Evolutionary conservation across 345 rosid species (phyloP), one percentile per base, ranked within the genome.

Genomic region (Aquilaria yunnanensis): DNA sequence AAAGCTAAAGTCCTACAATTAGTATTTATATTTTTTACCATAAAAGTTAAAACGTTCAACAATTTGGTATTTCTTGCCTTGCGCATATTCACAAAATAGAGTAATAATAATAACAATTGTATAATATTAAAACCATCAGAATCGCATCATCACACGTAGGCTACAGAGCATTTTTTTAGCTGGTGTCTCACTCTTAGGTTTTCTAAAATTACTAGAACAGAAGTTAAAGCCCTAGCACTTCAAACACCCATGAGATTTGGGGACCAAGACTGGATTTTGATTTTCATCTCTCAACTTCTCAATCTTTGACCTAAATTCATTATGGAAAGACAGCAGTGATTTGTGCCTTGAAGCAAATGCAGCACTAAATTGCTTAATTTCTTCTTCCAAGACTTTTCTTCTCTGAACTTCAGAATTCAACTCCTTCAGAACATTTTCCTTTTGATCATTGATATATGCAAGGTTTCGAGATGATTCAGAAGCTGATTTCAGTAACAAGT

Each of bases 351-450:
- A 72, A 14, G 84, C 81, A 41, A 93, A 86, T 58, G 89, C 88
- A 10, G 66, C 63, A 70, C 83, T 78, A 61, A 93, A 80, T 62
- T 81, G 78, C 80, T 85, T 88, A 16, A 90, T 75, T 78, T 90
- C 88, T 72, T 83, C 90, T 70, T 85, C 86, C 2, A 93, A 78
- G 63, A 67, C 71, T 67, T 77, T 85, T 73, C 89, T 86, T 68
- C 85, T 74, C 67, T 64, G 77, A n/a, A 78, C 74, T 85, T 88
- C 90, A 47, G 51, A 57, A 64, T 75, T 81, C 63, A 88, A 71
- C 62, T 86, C 89, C 67, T 76, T 83, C 78, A 82, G 72, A 51
- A 73, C 72, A 64, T 77, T 84, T 60, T 88, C 96, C 80, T 83
- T 86, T 65, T 81, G 81, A 63, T 69, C 65, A 9, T 73, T 73